Evolutionary conservation across 2,329 filamentous ascomycete genomes (phyloP).

Genomic region (Xylariaceae sp.): DNA sequence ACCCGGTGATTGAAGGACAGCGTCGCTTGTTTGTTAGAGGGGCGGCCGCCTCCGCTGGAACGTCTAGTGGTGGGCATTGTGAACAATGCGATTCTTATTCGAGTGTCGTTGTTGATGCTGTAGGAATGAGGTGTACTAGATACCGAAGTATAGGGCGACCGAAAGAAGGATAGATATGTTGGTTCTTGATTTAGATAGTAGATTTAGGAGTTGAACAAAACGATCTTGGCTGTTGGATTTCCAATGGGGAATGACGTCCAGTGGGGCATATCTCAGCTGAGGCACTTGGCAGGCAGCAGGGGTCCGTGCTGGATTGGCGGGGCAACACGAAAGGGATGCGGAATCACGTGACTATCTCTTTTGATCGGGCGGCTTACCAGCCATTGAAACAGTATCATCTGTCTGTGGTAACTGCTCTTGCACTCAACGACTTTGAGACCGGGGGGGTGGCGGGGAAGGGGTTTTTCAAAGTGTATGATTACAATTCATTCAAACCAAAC

Average conservation of each 20-base stretch:
- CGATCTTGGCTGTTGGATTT: slow-evolving; percentile 1
- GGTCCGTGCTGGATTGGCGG: slow-evolving; percentile 50
- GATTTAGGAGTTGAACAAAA: background rate
- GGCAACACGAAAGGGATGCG: slow-evolving; percentile 61
- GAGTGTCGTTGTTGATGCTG: background rate
- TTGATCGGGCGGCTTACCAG: background rate
- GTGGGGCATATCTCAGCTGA: slow-evolving; percentile 35
- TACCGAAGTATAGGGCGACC: background rate
- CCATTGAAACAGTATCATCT: no score
- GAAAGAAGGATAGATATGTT: background rate
- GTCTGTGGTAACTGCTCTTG: no score
- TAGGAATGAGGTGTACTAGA: background rate
- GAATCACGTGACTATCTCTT: slow-evolving; percentile 52
- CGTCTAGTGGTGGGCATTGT: slow-evolving; percentile 58
- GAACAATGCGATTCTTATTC: background rate
- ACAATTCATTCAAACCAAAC: no score
- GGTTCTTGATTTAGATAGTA: background rate
- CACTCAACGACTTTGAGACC: no score
- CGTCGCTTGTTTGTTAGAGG: slow-evolving; percentile 58
- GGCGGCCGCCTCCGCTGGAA: slow-evolving; percentile 48
- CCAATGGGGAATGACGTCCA: slow-evolving; percentile 38
- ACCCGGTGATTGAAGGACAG: slow-evolving; percentile 65
- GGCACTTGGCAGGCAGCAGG: background rate
- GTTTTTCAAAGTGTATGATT: no score
- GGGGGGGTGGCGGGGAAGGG: no score